Evolutionary conservation across 345 rosid species (phyloP).

Genomic region (Eucalyptus brandiana): DNA sequence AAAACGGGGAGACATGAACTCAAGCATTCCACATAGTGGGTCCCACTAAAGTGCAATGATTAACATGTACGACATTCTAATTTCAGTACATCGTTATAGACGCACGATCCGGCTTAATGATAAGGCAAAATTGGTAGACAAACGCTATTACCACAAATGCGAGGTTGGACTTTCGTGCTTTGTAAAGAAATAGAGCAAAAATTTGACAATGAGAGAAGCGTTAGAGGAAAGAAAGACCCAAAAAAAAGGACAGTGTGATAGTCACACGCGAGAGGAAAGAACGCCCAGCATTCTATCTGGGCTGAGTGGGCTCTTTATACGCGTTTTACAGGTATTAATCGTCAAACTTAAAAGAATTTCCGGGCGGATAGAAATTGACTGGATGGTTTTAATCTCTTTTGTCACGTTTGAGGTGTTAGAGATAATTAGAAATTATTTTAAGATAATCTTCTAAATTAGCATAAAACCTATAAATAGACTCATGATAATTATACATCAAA

Average conservation of each 20-base stretch:
- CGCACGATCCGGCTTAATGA: not conserved
- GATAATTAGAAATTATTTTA: too few relatives aligned
- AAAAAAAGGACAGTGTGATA: too few relatives aligned
- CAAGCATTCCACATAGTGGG: not conserved
- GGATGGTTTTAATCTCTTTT: not conserved
- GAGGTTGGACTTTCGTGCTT: not conserved
- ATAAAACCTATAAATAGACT: not conserved
- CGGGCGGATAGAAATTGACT: not conserved
- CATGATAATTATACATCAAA: not conserved
- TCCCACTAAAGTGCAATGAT: not conserved
- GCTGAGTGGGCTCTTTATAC: not conserved
- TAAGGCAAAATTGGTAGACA: not conserved
- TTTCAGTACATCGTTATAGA: not conserved
- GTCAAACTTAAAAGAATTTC: not conserved
- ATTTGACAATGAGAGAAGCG: not conserved
- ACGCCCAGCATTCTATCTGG: not conserved
- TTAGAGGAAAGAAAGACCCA: not conserved
- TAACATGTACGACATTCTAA: not conserved
- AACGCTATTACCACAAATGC: not conserved
- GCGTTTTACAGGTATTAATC: not conserved
- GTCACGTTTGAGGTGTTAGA: not conserved
- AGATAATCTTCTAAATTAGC: not conserved
- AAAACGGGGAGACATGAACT: not conserved
- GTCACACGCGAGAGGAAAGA: not conserved
- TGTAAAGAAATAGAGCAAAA: not conserved